These are phyloP conservation scores for Lepidium aucheri DNA, from an alignment of 345 rosid species.

Conservation along the genomic window DNA sequence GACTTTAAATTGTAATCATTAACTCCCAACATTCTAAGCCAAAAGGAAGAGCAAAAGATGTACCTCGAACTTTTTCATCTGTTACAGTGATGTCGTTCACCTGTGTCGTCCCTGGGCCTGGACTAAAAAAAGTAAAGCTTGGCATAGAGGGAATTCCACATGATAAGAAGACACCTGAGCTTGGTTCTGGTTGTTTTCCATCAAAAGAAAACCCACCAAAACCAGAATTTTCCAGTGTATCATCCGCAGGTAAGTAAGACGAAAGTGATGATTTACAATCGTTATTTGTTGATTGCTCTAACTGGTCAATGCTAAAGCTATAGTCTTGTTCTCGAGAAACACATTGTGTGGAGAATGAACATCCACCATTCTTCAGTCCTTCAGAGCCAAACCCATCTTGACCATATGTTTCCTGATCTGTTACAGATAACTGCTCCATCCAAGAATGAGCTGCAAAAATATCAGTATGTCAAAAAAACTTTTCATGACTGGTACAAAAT, in stretches of 20 bases:
- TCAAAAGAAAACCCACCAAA: slow-evolving; percentile 53
- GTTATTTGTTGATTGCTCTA: slow-evolving; percentile 27
- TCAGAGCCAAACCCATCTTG: slow-evolving; percentile 25
- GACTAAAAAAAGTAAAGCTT: slow-evolving; percentile 61
- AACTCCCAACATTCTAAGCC: neutral
- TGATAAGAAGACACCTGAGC: slow-evolving; percentile 22
- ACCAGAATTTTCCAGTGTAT: slow-evolving; percentile 3
- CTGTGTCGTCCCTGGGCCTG: slow-evolving; percentile 17
- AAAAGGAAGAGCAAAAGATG: neutral
- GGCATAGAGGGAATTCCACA: slow-evolving; percentile 52
- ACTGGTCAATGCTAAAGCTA: slow-evolving; percentile 43
- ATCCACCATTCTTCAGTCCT: slow-evolving; percentile 35
- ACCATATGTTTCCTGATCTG: slow-evolving; percentile 27
- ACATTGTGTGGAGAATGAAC: slow-evolving; percentile 34
- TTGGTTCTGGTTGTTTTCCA: slow-evolving; percentile 32
- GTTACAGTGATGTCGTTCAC: slow-evolving; percentile 20
- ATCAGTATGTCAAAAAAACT: neutral
- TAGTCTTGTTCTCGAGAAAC: slow-evolving; percentile 42
- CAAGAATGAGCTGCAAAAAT: slow-evolving; percentile 57
- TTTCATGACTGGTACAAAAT: neutral
- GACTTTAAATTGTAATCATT: too few species aligned
- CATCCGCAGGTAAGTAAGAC: slow-evolving; percentile 33
- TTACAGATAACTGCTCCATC: slow-evolving; percentile 44
- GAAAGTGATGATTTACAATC: slow-evolving; percentile 53
- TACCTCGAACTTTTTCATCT: slow-evolving; percentile 38